These are phyloP conservation scores for Scutellaria baicalensis DNA, from an alignment of 257 asterid species.

Conservation along the genomic window DNA sequence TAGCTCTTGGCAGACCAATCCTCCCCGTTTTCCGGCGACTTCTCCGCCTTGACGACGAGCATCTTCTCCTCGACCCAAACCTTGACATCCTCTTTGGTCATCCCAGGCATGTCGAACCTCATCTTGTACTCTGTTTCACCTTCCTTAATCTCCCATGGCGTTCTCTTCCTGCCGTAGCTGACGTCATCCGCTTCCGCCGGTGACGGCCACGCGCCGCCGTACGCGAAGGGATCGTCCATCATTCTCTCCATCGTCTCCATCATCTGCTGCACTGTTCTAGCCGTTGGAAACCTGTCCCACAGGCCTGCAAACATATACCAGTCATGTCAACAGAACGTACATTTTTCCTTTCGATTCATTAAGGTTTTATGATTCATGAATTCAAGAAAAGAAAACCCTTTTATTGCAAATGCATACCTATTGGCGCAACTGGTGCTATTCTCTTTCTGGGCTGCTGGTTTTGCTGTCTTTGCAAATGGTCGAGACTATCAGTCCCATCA, in stretches of 20 bases:
- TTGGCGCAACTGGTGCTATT: conserved; percentile 38
- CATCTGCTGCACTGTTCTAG: conserved; percentile 77
- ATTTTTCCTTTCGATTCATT: neutral
- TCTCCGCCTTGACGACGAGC: conserved; percentile 63
- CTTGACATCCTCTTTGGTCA: conserved; percentile 63
- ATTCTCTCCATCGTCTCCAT: conserved; percentile 74
- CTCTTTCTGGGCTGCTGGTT: conserved; percentile 35
- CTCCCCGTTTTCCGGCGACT: conserved; percentile 19
- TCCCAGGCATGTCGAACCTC: conserved; percentile 82
- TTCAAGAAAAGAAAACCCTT: neutral
- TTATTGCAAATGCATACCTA: conserved; percentile 25
- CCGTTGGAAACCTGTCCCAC: conserved; percentile 72
- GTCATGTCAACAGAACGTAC: neutral
- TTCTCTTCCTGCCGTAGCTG: conserved; percentile 46
- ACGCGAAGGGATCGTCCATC: conserved; percentile 52
- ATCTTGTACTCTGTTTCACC: conserved; percentile 45
- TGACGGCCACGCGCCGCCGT: conserved; percentile 22
- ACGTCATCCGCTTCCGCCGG: conserved; percentile 12
- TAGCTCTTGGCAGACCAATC: conserved; percentile 66
- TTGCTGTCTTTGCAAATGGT: conserved; percentile 41
- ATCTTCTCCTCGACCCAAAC: conserved; percentile 67
- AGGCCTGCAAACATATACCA: conserved; percentile 27
- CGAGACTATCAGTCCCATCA: conserved; percentile 38
- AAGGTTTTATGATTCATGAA: too few species aligned
- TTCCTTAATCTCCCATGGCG: conserved; percentile 84